Conservation (phyloP, 345 rosid species). For the Draba incana region DNA sequence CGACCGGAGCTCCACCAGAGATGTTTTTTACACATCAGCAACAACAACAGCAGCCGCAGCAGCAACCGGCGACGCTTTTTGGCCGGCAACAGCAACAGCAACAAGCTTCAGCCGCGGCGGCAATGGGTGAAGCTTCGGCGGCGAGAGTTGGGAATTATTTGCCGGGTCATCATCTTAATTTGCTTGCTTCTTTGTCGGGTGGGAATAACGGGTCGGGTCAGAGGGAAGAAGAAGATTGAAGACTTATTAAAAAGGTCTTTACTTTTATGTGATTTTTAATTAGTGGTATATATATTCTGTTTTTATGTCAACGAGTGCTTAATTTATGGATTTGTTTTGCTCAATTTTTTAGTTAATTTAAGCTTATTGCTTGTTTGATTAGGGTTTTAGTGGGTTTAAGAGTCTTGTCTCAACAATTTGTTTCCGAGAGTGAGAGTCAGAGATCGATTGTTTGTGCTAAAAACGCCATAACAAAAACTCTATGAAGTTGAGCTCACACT, state of each 20-base stretch:
- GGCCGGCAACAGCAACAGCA: constrained; percentile 56
- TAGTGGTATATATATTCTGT: constrained; percentile 20
- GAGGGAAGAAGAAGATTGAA: constrained; percentile 65
- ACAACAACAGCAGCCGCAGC: constrained; percentile 43
- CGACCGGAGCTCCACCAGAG: constrained; percentile 57
- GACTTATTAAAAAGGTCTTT: constrained; percentile 31
- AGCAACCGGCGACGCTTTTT: constrained; percentile 44
- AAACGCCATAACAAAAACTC: constrained; percentile 22
- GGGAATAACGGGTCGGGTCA: constrained; percentile 53
- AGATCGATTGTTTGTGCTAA: constrained; percentile 23
- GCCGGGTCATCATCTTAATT: constrained; percentile 75
- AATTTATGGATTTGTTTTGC: neutral
- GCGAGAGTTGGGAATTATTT: constrained; percentile 79
- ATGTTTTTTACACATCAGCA: constrained; percentile 60
- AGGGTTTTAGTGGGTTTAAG: constrained; percentile 32
- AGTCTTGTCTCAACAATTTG: neutral
- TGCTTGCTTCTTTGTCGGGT: constrained; percentile 81
- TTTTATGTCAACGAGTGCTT: constrained; percentile 26
- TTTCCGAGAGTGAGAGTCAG: constrained; percentile 15
- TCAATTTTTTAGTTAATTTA: neutral
- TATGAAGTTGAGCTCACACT: constrained; percentile 8
- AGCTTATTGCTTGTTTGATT: constrained; percentile 28
- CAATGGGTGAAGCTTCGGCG: constrained; percentile 95
- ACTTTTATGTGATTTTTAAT: neutral
- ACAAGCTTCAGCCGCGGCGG: constrained; percentile 27